Conservation (phyloP, 176 grass and related monocot species). For the Saccharum spontaneum region DNA sequence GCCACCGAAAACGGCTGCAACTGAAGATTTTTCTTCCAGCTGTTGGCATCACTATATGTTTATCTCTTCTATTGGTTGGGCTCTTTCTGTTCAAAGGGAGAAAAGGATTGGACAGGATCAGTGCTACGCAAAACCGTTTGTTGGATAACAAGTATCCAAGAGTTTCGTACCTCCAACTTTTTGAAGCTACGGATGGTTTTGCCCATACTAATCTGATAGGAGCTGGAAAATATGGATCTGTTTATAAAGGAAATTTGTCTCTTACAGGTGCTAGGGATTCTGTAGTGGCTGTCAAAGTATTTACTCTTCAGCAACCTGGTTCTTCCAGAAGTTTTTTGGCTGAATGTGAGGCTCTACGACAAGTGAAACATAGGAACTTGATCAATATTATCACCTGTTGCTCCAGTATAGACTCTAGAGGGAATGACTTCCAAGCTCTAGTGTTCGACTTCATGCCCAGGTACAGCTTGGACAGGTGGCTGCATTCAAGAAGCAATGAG, state of each 20-base stretch:
- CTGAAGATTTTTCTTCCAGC: conserved; percentile 37
- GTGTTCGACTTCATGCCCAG: conserved; percentile 59
- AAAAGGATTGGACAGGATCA: background rate
- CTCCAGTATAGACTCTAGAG: conserved; percentile 42
- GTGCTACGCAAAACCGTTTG: background rate
- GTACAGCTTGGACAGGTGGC: conserved; percentile 56
- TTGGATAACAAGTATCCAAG: conserved; percentile 29
- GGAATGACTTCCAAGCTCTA: conserved; percentile 56
- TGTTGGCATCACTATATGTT: background rate
- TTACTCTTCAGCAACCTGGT: conserved; percentile 33
- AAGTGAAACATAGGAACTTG: conserved; percentile 52
- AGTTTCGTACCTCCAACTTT: conserved; percentile 48
- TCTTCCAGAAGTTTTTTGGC: conserved; percentile 49
- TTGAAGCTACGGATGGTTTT: conserved; percentile 50
- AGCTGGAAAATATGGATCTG: conserved; percentile 45
- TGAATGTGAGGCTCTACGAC: conserved; percentile 51
- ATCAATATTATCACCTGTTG: conserved; percentile 52
- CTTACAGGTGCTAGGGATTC: background rate
- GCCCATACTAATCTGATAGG: conserved; percentile 46
- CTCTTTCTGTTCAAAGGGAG: conserved; percentile 2
- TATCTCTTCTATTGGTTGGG: conserved; percentile 6
- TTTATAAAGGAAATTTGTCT: conserved; percentile 45
- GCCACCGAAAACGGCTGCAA: background rate
- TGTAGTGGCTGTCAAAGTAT: conserved; percentile 51
- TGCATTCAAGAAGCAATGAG: conserved; percentile 35